Evolutionary conservation across 106 monocot genomes (phyloP).

Genomic region (Dactylorhiza incarnata): DNA sequence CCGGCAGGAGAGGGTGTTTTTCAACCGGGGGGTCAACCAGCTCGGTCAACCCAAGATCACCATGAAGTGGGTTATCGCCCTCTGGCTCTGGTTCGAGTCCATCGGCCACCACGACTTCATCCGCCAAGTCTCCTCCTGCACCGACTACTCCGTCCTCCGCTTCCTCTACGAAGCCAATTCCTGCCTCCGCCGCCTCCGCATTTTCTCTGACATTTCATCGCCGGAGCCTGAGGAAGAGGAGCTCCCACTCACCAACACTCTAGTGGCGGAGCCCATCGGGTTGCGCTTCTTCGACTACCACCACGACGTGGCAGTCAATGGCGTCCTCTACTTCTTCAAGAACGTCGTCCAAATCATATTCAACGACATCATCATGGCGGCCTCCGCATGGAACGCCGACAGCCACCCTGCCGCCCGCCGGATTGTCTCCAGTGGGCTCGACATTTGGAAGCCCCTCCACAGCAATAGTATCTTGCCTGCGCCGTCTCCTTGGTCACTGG

Average conservation of each 20-base stretch:
- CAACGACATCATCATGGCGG: constrained; percentile 14
- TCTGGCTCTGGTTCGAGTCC: constrained; percentile 77
- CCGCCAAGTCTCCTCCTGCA: constrained; percentile 28
- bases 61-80: constrained; percentile 32
- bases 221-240: background rate
- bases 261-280: constrained; percentile 26
- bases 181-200: constrained; percentile 20
- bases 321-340: constrained; percentile 11
- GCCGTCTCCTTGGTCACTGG: background rate
- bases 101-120: constrained; percentile 61
- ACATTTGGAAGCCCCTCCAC: background rate
- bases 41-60: constrained; percentile 8
- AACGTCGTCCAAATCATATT: constrained; percentile 29
- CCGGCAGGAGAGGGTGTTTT: constrained; percentile 33
- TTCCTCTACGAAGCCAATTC: constrained; percentile 33
- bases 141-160: constrained; percentile 15
- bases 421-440: constrained; percentile 4
- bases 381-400: background rate
- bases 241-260: constrained; percentile 19
- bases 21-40: constrained; percentile 13
- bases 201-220: background rate
- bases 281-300: constrained; percentile 31
- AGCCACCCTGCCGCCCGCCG: constrained; percentile 2
- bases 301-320: background rate
- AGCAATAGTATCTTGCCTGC: too few species aligned